These are phyloP conservation scores for Ophiosphaerella narmari DNA, from an alignment of 2,329 filamentous ascomycete genomes.

Conservation along the genomic window DNA sequence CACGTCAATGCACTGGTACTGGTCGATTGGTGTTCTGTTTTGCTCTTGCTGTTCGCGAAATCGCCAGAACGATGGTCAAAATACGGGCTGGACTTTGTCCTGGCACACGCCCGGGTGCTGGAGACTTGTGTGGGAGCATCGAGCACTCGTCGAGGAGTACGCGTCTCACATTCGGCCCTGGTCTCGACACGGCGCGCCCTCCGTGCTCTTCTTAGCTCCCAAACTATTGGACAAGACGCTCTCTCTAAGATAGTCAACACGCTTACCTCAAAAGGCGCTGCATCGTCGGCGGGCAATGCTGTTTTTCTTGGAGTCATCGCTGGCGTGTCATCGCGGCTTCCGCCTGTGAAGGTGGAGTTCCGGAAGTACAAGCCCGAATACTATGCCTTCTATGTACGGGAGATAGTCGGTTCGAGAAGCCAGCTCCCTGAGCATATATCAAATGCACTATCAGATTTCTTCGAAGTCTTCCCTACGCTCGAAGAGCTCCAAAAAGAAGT, in stretches of 20 bases:
- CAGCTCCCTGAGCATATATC: constrained; percentile 73
- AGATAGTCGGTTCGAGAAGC: constrained; percentile 79
- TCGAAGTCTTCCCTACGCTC: constrained; percentile 70
- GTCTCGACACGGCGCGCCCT: constrained; percentile 79
- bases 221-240: constrained; percentile 62
- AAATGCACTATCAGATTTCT: constrained; percentile 79
- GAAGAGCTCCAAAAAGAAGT: constrained; percentile 78
- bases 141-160: constrained; percentile 43
- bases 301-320: constrained; percentile 83
- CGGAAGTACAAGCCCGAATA: constrained; percentile 71
- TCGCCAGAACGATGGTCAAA: constrained; percentile 65
- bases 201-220: constrained; percentile 69
- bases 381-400: constrained; percentile 81
- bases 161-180: constrained; percentile 74
- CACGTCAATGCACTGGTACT: constrained; percentile 83
- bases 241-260: constrained; percentile 66
- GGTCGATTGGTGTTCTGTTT: constrained; percentile 83
- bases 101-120: constrained; percentile 72
- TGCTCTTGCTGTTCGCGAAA: constrained; percentile 72
- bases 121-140: constrained; percentile 71
- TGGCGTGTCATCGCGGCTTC: constrained; percentile 78
- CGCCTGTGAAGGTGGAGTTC: constrained; percentile 65
- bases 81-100: constrained; percentile 68
- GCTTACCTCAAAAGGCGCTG: constrained; percentile 70
- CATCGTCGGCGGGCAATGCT: constrained; percentile 71